A percentile compares a stretch with the other conserved stretches of the same genome.
These are phyloP conservation scores for Saussurea involucrata DNA, from an alignment of 129 eudicot genomes.

Conservation along the genomic window DNA sequence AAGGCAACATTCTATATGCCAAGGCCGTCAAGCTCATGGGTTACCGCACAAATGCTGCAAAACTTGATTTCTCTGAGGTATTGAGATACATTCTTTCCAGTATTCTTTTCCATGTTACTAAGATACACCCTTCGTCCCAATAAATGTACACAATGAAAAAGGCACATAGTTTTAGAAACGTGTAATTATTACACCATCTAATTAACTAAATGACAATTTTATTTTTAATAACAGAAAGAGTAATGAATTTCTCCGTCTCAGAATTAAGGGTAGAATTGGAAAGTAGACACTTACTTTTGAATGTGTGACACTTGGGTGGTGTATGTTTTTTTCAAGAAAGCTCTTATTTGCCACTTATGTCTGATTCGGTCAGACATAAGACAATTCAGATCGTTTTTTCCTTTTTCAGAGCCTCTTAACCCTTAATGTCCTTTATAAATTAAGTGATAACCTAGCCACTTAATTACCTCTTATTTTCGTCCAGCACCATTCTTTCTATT, in stretches of 20 bases:
- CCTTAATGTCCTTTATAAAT: too few species aligned
- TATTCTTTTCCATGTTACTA: neutral
- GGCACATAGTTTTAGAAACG: neutral
- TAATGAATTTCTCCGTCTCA: neutral
- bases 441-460: too few species aligned
- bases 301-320: neutral
- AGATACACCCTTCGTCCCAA: neutral
- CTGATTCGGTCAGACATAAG: too few species aligned
- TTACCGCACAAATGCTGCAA: conserved; percentile 58
- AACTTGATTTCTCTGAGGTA: conserved; percentile 77
- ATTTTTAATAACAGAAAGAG: neutral
- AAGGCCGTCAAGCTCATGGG: conserved; percentile 78
- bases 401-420: too few species aligned
- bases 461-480: too few species aligned
- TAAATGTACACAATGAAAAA: neutral
- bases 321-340: too few species aligned
- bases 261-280: neutral
- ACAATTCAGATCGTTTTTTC: too few species aligned
- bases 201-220: neutral
- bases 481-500: too few species aligned
- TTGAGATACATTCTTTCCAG: neutral
- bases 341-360: too few species aligned
- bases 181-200: neutral
- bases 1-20: conserved; percentile 77
- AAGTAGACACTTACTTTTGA: neutral